A percentile compares a stretch with the other conserved stretches of the same genome.
Conservation (phyloP, 2,329 filamentous ascomycete species). For the Ceratocystiopsis sp. region DNA sequence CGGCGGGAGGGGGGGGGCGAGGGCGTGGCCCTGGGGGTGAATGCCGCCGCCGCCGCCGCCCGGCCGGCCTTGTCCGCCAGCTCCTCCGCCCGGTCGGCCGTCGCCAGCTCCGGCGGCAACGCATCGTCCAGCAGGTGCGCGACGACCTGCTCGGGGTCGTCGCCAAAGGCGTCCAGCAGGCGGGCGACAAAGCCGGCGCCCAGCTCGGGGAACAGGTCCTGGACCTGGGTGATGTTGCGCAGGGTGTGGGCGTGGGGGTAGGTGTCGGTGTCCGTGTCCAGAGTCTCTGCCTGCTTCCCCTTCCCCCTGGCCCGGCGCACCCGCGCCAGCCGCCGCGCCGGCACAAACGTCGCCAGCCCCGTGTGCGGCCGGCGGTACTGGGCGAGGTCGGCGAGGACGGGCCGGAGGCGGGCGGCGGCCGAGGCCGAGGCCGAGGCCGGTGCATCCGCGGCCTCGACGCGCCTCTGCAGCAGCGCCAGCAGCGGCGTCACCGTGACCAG, state of each 20-base stretch:
- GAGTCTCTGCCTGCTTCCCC: conserved; percentile 33
- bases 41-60: too few relatives aligned
- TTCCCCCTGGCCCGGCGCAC: conserved; percentile 53
- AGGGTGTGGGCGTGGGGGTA: conserved; percentile 53
- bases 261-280: too few relatives aligned
- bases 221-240: conserved; percentile 76
- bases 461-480: conserved; percentile 42
- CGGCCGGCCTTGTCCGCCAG: conserved; percentile 25
- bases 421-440: too few relatives aligned
- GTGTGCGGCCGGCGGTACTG: conserved; percentile 38
- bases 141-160: conserved; percentile 64
- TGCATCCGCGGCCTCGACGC: conserved; percentile 28
- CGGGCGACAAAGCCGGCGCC: conserved; percentile 68
- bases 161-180: conserved; percentile 61
- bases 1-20: conserved; percentile 41
- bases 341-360: conserved; percentile 24
- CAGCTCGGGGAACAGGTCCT: conserved; percentile 80
- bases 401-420: conserved; percentile 36
- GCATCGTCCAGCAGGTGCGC: conserved; percentile 66
- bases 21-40: conserved; percentile 44
- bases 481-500: conserved; percentile 68
- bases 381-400: conserved; percentile 43
- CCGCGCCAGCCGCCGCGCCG: conserved; percentile 32
- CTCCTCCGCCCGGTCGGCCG: conserved; percentile 45
- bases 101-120: conserved; percentile 50